These are phyloP conservation scores for Geotrichum aggregatum DNA, from an alignment of 1,139 yeast species.

Conservation along the genomic window DNA sequence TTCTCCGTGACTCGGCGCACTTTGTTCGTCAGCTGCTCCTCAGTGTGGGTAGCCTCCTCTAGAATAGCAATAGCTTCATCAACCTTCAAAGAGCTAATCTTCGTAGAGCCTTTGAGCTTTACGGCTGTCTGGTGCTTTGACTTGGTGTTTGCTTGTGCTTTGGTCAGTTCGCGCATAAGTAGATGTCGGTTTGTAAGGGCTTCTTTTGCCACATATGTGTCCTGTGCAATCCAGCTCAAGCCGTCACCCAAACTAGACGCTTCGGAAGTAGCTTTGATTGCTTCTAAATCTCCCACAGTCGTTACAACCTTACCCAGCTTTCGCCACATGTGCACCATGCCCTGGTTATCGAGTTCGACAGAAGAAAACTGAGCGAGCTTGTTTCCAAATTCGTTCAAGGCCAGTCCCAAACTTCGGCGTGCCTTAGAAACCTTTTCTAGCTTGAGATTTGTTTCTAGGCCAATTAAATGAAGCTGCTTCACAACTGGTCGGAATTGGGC, in stretches of 20 bases:
- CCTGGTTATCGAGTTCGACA: conserved; percentile 53
- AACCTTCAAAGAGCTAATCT: conserved; percentile 80
- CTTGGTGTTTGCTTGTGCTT: conserved; percentile 72
- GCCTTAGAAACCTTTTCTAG: conserved; percentile 54
- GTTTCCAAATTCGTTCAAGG: conserved; percentile 60
- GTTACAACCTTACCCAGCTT: conserved; percentile 66
- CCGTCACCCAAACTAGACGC: conserved; percentile 79
- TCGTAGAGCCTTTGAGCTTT: conserved; percentile 66
- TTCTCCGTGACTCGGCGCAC: conserved; percentile 81
- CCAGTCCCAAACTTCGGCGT: conserved; percentile 54
- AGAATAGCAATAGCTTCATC: conserved; percentile 82
- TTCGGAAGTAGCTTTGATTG: conserved; percentile 69
- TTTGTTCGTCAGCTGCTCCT: conserved; percentile 68
- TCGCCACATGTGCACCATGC: conserved; percentile 80
- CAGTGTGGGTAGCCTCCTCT: conserved; percentile 75
- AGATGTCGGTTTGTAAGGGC: conserved; percentile 88
- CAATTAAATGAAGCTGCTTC: conserved; percentile 62
- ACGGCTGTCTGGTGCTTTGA: conserved; percentile 70
- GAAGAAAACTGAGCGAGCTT: conserved; percentile 49
- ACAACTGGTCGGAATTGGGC: conserved; percentile 83
- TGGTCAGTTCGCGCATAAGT: conserved; percentile 79
- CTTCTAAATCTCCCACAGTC: conserved; percentile 69
- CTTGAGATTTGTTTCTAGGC: conserved; percentile 54
- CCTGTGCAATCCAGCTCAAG: conserved; percentile 57
- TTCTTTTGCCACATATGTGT: conserved; percentile 85